Percentiles rank a stretch among this genome's conserved stretches.
Conservation (phyloP, 805 yeast species). For the Myxozyma neglecta region DNA sequence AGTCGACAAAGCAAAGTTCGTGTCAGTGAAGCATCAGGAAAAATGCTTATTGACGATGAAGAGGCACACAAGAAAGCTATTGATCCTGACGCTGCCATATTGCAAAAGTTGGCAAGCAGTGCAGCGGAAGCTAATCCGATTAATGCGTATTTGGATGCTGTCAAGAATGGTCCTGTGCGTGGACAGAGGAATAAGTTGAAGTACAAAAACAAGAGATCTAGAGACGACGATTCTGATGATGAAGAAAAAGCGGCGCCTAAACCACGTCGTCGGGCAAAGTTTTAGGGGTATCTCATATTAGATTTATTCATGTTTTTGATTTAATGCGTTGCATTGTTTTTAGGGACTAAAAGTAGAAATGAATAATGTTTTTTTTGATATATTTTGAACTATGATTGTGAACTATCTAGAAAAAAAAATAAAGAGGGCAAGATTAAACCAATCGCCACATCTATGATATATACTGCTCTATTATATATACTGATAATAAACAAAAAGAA, state of each 20-base stretch:
- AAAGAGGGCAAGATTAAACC: neutral
- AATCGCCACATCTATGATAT: too few relatives aligned
- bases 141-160: conserved; percentile 92
- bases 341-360: too few relatives aligned
- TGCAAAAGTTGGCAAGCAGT: conserved; percentile 43
- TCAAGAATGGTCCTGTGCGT: conserved; percentile 87
- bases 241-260: conserved; percentile 13
- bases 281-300: neutral
- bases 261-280: conserved; percentile 13
- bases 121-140: conserved; percentile 54
- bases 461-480: too few relatives aligned
- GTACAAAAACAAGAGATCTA: conserved; percentile 60
- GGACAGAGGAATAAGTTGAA: conserved; percentile 91
- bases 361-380: too few relatives aligned
- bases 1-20: conserved; percentile 38
- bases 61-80: conserved; percentile 33
- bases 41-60: conserved; percentile 58
- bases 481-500: neutral
- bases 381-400: too few relatives aligned
- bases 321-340: neutral
- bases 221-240: conserved; percentile 56
- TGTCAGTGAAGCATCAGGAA: conserved; percentile 57
- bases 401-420: too few relatives aligned
- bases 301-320: neutral
- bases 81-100: conserved; percentile 48